Evolutionary conservation across 225 moss, liverwort and hornwort genomes (phyloP), one percentile per base, ranked within the genome.

Genomic region (Antitrichia curtipendula): DNA sequence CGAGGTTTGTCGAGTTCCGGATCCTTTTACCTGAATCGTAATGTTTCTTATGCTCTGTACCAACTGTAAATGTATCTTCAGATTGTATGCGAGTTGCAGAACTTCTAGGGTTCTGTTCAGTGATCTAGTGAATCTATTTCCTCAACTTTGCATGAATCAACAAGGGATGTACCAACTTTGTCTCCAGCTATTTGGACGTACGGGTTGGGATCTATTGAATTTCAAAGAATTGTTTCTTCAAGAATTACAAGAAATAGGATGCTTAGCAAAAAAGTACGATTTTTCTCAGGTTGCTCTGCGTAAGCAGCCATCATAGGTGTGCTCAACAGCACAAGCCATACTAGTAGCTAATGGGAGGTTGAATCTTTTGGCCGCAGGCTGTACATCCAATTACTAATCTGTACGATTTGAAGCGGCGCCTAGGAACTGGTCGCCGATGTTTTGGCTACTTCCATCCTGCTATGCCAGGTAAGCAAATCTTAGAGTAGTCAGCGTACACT

Each of bases 401-500:
- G 23, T 95, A 96, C 84, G 97, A 96, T 92, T 89, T 96, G 89
- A 96, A 97, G 89, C 92, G 96, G 82, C 93, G 97, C 78, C 88
- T 97, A 71, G 97, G 97, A 80, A 90, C 86, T 86, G 96, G 96
- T 82, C 95, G 96, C 61, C 94, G 95, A 66, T 97, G 96, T 87
- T 97, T 93, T 94, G 95, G 95, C 79, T 97, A 96, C 87, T 97
- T 97, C 82, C 97, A 97, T 92, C 93, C 96, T 89, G 93, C 97
- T 81, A 93, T 97, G 88, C 97, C 97, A 93, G 96, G 96, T 97
- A 84, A 66, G 18, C 32, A 63, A 70, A 72, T 62, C 72, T 87
- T 71, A 58, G 28, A 63, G 21, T 64, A 78, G 43, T 86, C 43
- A 54, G 54, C 13, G 25, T 20, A 27, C 34, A 41, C 56, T 54